Conservation (phyloP, 805 yeast genomes). For the Metschnikowia continentalis region DNA sequence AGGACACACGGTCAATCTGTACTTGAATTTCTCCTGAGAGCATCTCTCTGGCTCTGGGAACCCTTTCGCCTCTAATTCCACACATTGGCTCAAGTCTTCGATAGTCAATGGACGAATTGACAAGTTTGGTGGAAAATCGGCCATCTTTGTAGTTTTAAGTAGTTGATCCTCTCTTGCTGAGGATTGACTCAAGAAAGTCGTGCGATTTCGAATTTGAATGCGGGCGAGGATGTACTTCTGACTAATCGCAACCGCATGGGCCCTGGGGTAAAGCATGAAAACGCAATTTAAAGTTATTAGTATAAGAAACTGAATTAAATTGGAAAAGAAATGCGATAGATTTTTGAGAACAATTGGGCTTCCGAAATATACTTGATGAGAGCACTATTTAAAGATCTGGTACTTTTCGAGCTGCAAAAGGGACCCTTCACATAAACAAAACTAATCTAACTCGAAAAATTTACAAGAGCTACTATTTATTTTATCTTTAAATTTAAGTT, state of each 20-base stretch:
- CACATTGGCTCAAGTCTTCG: constrained; percentile 60
- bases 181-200: background rate
- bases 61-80: constrained; percentile 59
- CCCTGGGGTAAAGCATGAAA: background rate
- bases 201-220: background rate
- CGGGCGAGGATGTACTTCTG: background rate
- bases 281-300: no score
- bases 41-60: constrained; percentile 72
- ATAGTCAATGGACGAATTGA: constrained; percentile 27
- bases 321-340: no score
- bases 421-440: background rate
- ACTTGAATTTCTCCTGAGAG: constrained; percentile 53
- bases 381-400: background rate
- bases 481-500: background rate
- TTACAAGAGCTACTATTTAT: background rate
- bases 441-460: background rate
- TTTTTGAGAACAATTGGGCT: no score
- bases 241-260: background rate
- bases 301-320: no score
- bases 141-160: constrained; percentile 21
- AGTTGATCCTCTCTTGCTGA: background rate
- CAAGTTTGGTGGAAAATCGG: constrained; percentile 45
- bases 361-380: no score
- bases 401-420: background rate
- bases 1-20: constrained; percentile 78